phyloP scores from a whole-genome alignment of 192 early-diverging fungal genomes.

The Coemansia umbellata region DNA sequence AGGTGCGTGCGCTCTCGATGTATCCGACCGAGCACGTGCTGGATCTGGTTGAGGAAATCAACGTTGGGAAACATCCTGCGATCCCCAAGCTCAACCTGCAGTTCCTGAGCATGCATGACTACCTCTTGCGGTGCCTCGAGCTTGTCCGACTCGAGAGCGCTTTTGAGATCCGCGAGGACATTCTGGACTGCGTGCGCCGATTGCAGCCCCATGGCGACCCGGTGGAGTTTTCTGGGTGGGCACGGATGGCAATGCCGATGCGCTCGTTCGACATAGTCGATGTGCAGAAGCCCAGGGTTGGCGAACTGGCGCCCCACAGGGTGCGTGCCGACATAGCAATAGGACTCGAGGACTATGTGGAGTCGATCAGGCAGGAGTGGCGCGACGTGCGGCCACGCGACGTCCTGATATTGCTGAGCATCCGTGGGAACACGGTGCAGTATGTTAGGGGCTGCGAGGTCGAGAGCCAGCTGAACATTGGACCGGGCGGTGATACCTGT shows the following conservation, averaged over 20 bases:
- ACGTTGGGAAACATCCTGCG: constrained; percentile 36
- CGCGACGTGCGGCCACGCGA: constrained; percentile 78
- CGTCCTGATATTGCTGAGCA: constrained; percentile 80
- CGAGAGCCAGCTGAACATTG: constrained; percentile 63
- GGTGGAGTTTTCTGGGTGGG: constrained; percentile 79
- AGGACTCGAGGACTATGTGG: constrained; percentile 62
- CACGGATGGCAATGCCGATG: constrained; percentile 82
- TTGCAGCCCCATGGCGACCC: constrained; percentile 62
- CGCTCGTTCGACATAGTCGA: constrained; percentile 66
- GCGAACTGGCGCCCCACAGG: constrained; percentile 59
- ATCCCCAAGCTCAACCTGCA: constrained; percentile 92
- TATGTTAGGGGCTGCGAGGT: constrained; percentile 84
- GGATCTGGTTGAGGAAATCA: constrained; percentile 56
- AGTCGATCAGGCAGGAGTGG: constrained; percentile 83
- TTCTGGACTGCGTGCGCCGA: constrained; percentile 83
- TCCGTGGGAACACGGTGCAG: constrained; percentile 13
- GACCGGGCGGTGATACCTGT: constrained; percentile 15
- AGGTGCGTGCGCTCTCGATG: constrained; percentile 16
- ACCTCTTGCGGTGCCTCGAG: constrained; percentile 79
- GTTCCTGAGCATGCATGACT: constrained; percentile 90
- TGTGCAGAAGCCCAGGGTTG: constrained; percentile 49
- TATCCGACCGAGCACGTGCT: constrained; percentile 53
- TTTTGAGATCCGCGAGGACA: constrained; percentile 79
- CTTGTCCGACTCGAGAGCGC: constrained; percentile 80
- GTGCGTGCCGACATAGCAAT: constrained; percentile 82